These are phyloP conservation scores for Mycena vulgaris DNA, from an alignment of 768 basidiomycete species.

Conservation along the genomic window DNA sequence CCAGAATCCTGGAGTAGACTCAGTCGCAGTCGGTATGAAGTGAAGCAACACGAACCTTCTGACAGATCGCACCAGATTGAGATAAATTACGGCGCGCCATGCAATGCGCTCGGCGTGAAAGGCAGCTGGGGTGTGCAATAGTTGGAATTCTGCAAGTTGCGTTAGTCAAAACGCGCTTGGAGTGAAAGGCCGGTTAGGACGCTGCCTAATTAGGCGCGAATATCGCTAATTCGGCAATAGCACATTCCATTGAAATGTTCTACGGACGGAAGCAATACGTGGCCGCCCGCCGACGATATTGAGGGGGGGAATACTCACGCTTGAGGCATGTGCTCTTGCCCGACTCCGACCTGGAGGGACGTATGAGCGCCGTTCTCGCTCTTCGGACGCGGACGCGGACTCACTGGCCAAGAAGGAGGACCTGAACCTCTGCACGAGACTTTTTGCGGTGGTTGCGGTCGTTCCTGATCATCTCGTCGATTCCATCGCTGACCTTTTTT, in stretches of 20 bases:
- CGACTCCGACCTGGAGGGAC: constrained; percentile 72
- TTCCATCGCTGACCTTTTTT: constrained; percentile 79
- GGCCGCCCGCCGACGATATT: constrained; percentile 14
- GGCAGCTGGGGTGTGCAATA: constrained; percentile 82
- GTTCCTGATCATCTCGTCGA: constrained; percentile 83
- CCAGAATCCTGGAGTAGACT: constrained; percentile 71
- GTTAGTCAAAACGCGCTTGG: constrained; percentile 4
- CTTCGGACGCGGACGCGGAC: constrained; percentile 1
- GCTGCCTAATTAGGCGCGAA: constrained; percentile 35
- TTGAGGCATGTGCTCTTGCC: constrained; percentile 92
- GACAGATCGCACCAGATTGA: constrained; percentile 88
- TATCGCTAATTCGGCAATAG: constrained; percentile 29
- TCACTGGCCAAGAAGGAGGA: constrained; percentile 83
- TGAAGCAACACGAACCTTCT: constrained; percentile 65
- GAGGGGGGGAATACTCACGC: constrained; percentile 69
- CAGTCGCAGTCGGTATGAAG: constrained; percentile 34
- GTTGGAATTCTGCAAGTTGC: constrained; percentile 78
- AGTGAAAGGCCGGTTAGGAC: background rate
- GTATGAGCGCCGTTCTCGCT: constrained; percentile 19
- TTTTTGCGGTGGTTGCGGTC: constrained; percentile 76
- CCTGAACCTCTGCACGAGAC: constrained; percentile 75
- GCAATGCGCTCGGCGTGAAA: constrained; percentile 87
- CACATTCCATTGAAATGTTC: constrained; percentile 37
- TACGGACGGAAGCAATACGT: constrained; percentile 35
- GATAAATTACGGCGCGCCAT: constrained; percentile 91